Evolutionary conservation across 2,329 filamentous ascomycete species (phyloP).

Genomic region (Tolypocladium guangdongense): DNA sequence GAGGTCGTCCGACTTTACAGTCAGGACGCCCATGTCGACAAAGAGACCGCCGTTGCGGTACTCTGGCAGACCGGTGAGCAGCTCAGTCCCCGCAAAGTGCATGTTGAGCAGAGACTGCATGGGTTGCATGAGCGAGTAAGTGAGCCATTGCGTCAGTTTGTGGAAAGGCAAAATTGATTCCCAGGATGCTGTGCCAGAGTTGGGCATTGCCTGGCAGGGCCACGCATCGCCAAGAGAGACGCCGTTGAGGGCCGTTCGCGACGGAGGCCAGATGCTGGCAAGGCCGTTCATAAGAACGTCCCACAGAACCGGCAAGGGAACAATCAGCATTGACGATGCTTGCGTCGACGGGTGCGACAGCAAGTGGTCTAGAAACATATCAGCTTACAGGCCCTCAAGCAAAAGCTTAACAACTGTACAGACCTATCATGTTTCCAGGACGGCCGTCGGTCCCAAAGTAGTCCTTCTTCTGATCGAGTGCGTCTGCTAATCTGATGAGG

Average conservation of each 20-base stretch:
- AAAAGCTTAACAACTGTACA: conserved; percentile 11
- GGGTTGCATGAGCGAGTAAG: conserved; percentile 85
- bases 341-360: conserved; percentile 83
- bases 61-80: conserved; percentile 80
- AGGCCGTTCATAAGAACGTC: conserved; percentile 80
- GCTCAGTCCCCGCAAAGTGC: conserved; percentile 68
- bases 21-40: conserved; percentile 72
- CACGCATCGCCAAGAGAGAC: conserved; percentile 86
- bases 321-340: conserved; percentile 77
- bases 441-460: conserved; percentile 77
- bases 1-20: conserved; percentile 57
- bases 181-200: conserved; percentile 44
- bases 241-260: conserved; percentile 78
- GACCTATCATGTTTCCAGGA: conserved; percentile 91
- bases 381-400: conserved; percentile 2
- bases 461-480: conserved; percentile 63
- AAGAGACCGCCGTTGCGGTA: conserved; percentile 88
- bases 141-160: conserved; percentile 90
- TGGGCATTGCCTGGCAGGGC: conserved; percentile 76
- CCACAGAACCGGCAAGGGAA: conserved; percentile 83
- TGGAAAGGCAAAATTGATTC: conserved; percentile 83
- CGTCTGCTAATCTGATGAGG: conserved; percentile 62
- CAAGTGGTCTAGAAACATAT: conserved; percentile 63
- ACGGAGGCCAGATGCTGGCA: conserved; percentile 76
- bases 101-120: conserved; percentile 74